A percentile compares a stretch with the other conserved stretches of the same genome.
These are phyloP conservation scores for Septoria linicola DNA, from an alignment of 2,329 filamentous ascomycete genomes.

Conservation along the genomic window DNA sequence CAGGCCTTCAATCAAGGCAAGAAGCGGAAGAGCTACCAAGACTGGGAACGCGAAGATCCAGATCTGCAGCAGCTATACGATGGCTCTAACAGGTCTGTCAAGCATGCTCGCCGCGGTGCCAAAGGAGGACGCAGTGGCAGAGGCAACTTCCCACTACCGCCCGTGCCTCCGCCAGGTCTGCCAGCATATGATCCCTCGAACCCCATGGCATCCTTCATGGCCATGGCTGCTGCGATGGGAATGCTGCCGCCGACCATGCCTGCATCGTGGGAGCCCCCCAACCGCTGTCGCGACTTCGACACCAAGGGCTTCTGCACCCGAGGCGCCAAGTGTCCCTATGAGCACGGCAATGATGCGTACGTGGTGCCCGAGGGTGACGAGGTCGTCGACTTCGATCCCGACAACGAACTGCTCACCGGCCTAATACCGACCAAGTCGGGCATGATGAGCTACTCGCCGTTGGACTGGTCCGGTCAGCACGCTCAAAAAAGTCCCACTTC, in stretches of 20 bases:
- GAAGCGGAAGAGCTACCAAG: slow-evolving; percentile 60
- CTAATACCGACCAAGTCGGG: slow-evolving; percentile 27
- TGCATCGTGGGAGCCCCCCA: slow-evolving; percentile 19
- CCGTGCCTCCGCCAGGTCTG: slow-evolving; percentile 48
- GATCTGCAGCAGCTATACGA: slow-evolving; percentile 34
- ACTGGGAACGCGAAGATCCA: slow-evolving; percentile 51
- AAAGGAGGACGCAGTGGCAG: slow-evolving; percentile 34
- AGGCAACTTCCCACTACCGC: slow-evolving; percentile 36
- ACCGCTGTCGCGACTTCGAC: slow-evolving; percentile 68
- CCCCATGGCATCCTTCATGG: slow-evolving; percentile 61
- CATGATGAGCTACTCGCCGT: slow-evolving; percentile 13
- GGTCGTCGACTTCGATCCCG: slow-evolving; percentile 59
- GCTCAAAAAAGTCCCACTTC: slow-evolving; percentile 30
- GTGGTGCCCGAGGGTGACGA: slow-evolving; percentile 44
- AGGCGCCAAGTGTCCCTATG: slow-evolving; percentile 65
- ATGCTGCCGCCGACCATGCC: slow-evolving; percentile 48
- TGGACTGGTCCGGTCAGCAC: background rate
- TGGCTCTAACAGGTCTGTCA: slow-evolving; percentile 51
- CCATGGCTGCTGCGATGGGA: slow-evolving; percentile 59
- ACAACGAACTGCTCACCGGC: slow-evolving; percentile 48
- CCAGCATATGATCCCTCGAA: slow-evolving; percentile 58
- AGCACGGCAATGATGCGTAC: slow-evolving; percentile 60
- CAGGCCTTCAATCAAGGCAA: slow-evolving; percentile 40
- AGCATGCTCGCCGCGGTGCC: slow-evolving; percentile 60
- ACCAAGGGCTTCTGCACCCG: slow-evolving; percentile 69